phyloP scores from a whole-genome alignment of 106 monocot genomes.

The Xerophyta viscosa region DNA sequence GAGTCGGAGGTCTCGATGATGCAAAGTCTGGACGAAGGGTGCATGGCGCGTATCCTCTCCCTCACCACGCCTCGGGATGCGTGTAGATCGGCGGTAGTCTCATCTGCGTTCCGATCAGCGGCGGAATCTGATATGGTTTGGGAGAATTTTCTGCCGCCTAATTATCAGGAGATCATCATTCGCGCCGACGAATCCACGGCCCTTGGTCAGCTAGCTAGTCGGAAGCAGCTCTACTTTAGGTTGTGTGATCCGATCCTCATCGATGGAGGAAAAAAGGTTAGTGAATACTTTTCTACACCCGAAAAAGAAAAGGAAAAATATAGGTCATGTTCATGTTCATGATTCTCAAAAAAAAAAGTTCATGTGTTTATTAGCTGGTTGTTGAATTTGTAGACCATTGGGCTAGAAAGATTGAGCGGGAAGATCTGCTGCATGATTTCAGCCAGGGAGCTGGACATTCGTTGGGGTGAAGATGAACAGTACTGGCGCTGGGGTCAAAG shows the following conservation, averaged over 20 bases:
- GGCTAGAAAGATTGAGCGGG: slow-evolving; percentile 51
- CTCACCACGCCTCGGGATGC: slow-evolving; percentile 37
- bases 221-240: not conserved
- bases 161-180: slow-evolving; percentile 17
- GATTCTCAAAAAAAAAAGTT: no score
- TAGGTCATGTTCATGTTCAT: no score
- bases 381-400: slow-evolving; percentile 37
- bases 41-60: slow-evolving; percentile 41
- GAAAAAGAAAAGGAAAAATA: no score
- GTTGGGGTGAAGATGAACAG: slow-evolving; percentile 32
- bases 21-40: slow-evolving; percentile 16
- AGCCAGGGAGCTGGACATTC: slow-evolving; percentile 46
- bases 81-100: slow-evolving; percentile 29
- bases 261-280: slow-evolving; percentile 7
- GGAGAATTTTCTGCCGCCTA: slow-evolving; percentile 36
- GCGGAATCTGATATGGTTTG: slow-evolving; percentile 35
- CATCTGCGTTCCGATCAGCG: slow-evolving; percentile 21
- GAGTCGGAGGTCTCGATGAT: no score
- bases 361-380: not conserved
- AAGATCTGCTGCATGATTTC: slow-evolving; percentile 58
- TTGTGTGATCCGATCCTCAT: slow-evolving; percentile 14
- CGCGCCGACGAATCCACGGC: slow-evolving; percentile 16
- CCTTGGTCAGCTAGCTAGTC: slow-evolving; percentile 8
- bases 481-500: slow-evolving; percentile 48
- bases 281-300: no score